Evolutionary conservation across 805 yeast species (phyloP).

Genomic region (Saturnispora saitoi): DNA sequence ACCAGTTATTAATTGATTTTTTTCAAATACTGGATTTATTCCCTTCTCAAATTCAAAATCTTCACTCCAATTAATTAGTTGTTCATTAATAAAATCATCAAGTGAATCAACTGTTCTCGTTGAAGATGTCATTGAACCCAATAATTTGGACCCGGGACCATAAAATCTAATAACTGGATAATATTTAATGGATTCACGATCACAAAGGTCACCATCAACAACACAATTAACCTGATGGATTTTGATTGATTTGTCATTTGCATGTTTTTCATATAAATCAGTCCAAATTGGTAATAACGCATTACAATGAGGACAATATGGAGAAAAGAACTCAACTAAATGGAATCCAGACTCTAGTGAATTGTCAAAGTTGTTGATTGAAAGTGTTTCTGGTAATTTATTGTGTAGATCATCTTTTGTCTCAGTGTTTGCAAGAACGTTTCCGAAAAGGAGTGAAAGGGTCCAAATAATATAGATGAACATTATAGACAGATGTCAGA

Average conservation of each 20-base stretch:
- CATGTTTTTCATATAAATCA: constrained; percentile 44
- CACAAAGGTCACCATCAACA: constrained; percentile 79
- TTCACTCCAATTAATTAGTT: constrained; percentile 35
- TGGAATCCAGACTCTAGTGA: constrained; percentile 48
- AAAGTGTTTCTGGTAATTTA: constrained; percentile 43
- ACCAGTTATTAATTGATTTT: constrained; percentile 15
- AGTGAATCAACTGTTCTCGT: constrained; percentile 42
- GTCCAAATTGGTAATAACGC: constrained; percentile 79
- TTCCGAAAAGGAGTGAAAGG: background rate
- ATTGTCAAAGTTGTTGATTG: constrained; percentile 40
- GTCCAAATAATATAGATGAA: background rate
- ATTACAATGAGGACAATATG: constrained; percentile 79
- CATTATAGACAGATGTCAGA: background rate
- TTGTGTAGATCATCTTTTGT: constrained; percentile 7
- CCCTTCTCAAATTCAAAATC: constrained; percentile 32
- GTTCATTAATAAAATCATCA: constrained; percentile 44
- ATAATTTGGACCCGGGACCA: constrained; percentile 40
- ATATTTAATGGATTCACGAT: constrained; percentile 47
- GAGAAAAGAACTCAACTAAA: constrained; percentile 83
- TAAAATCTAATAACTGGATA: constrained; percentile 71
- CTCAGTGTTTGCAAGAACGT: background rate
- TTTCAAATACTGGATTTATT: constrained; percentile 23
- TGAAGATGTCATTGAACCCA: constrained; percentile 33
- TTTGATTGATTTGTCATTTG: constrained; percentile 31
- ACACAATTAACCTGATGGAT: constrained; percentile 74